Conservation (phyloP, 2,329 filamentous ascomycete species). For the Fusarium sp. region DNA sequence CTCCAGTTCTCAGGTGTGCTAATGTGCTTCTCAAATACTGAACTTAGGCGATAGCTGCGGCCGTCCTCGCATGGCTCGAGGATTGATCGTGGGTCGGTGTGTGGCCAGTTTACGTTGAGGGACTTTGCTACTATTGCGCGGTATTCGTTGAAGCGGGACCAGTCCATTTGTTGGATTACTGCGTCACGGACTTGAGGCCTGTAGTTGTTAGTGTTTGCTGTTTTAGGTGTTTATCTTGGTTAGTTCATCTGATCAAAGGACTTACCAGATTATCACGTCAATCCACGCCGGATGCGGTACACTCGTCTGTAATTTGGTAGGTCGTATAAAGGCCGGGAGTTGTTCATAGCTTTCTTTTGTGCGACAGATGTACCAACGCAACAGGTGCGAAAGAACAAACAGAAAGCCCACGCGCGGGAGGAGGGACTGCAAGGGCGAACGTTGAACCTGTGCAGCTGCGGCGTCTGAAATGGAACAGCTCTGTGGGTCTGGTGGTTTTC, state of each 20-base stretch:
- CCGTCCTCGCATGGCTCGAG: neutral
- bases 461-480: slow-evolving; percentile 25
- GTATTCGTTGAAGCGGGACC: slow-evolving; percentile 24
- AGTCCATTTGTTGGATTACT: slow-evolving; percentile 35
- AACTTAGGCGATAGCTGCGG: slow-evolving; percentile 6
- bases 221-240: neutral
- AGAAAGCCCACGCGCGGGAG: slow-evolving; percentile 36
- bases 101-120: slow-evolving; percentile 23
- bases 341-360: slow-evolving; percentile 40
- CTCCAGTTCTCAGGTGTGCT: slow-evolving; percentile 19
- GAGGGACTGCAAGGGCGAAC: slow-evolving; percentile 15
- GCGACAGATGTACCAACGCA: slow-evolving; percentile 38
- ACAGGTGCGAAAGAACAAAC: slow-evolving; percentile 22
- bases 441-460: slow-evolving; percentile 28
- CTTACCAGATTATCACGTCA: slow-evolving; percentile 36
- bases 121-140: slow-evolving; percentile 5
- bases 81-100: neutral
- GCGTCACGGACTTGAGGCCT: slow-evolving; percentile 33
- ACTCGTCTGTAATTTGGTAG: slow-evolving; percentile 40
- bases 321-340: slow-evolving; percentile 38
- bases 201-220: neutral
- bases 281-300: slow-evolving; percentile 44
- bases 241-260: neutral
- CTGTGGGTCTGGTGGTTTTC: neutral
- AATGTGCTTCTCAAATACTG: slow-evolving; percentile 20